Percentiles rank a stretch among this genome's conserved stretches.
Evolutionary conservation across 2,329 filamentous ascomycete genomes (phyloP).

Genomic region (Nectriaceae sp.): DNA sequence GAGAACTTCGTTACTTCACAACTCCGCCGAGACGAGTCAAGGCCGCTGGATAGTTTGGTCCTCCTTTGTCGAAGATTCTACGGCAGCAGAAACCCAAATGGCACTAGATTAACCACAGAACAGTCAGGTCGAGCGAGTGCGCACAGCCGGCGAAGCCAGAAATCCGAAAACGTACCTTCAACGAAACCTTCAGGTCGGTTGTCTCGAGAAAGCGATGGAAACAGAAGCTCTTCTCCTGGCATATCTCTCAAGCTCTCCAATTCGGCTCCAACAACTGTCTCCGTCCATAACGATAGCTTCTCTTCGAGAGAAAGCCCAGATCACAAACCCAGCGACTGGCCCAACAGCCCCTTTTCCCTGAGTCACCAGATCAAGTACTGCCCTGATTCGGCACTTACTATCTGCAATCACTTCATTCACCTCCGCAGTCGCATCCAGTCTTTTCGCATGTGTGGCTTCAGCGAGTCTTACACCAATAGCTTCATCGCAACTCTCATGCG

Average conservation of each 20-base stretch:
- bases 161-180: constrained; percentile 1
- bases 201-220: background rate
- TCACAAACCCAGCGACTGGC: constrained; percentile 1
- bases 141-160: constrained; percentile 13
- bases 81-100: constrained; percentile 17
- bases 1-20: constrained; percentile 30
- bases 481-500: constrained; percentile 32
- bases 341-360: constrained; percentile 2
- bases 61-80: constrained; percentile 39
- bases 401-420: constrained; percentile 33
- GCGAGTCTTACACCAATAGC: constrained; percentile 29
- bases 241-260: background rate
- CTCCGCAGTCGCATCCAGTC: constrained; percentile 34
- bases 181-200: background rate
- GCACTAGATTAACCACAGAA: background rate
- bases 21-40: constrained; percentile 14
- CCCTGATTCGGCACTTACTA: constrained; percentile 30
- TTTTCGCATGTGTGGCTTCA: constrained; percentile 40
- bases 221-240: background rate
- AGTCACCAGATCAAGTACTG: constrained; percentile 28
- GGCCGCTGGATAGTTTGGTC: constrained; percentile 32
- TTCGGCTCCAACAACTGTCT: background rate
- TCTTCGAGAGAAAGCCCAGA: background rate
- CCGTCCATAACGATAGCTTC: background rate
- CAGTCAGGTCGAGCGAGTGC: constrained; percentile 4